A percentile compares a stretch with the other conserved stretches of the same genome.
phyloP scores from a whole-genome alignment of 2,329 filamentous ascomycete genomes.

The Dothistroma pini region DNA sequence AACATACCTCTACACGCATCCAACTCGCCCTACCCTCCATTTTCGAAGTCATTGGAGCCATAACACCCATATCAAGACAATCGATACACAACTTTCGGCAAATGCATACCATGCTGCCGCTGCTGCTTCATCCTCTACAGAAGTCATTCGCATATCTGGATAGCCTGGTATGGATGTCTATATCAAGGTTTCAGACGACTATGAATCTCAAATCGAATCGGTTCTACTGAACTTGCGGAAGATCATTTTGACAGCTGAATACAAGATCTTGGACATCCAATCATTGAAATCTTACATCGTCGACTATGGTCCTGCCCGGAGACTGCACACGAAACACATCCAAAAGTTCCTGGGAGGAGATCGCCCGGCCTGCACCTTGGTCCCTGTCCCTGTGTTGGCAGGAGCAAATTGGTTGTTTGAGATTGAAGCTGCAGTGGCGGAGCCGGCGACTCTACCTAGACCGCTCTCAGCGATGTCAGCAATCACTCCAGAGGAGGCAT shows the following conservation, averaged over 20 bases:
- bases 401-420: constrained; percentile 42
- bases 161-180: constrained; percentile 3
- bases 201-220: constrained; percentile 5
- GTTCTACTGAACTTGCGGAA: constrained; percentile 7
- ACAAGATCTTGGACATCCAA: constrained; percentile 38
- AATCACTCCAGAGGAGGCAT: constrained; percentile 9
- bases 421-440: constrained; percentile 42
- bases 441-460: constrained; percentile 25
- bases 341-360: constrained; percentile 40
- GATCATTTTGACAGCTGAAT: constrained; percentile 32
- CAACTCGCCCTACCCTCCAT: constrained; percentile 16
- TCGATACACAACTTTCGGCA: background rate
- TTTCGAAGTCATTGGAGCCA: constrained; percentile 11
- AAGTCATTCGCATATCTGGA: constrained; percentile 6
- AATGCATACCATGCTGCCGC: constrained; percentile 2
- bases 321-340: constrained; percentile 39
- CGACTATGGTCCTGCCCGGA: constrained; percentile 39
- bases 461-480: constrained; percentile 20
- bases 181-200: constrained; percentile 1
- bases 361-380: constrained; percentile 43
- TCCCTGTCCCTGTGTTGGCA: constrained; percentile 43
- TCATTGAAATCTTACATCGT: constrained; percentile 47
- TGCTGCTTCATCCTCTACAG: background rate
- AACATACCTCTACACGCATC: constrained; percentile 9
- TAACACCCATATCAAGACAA: background rate